These are phyloP conservation scores for Thalassiosira mediterranea DNA, from an alignment of 352 stramenopile genomes.

Conservation along the genomic window DNA sequence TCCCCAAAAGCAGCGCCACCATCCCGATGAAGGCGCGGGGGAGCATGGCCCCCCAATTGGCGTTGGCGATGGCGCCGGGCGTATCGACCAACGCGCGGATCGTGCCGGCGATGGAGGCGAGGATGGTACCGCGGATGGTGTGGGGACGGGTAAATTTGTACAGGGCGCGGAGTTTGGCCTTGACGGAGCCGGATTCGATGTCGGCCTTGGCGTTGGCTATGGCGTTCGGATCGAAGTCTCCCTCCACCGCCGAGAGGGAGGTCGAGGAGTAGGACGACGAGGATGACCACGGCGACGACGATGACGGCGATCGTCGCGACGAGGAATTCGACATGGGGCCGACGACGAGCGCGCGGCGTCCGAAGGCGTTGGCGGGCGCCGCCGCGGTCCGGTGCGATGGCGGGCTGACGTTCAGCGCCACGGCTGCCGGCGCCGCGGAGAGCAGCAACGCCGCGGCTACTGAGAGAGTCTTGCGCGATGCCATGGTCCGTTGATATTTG, in stretches of 20 bases:
- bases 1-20: constrained; percentile 85
- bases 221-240: constrained; percentile 81
- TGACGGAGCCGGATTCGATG: constrained; percentile 68
- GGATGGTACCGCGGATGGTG: constrained; percentile 87
- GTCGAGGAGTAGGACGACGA: no score
- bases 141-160: constrained; percentile 89
- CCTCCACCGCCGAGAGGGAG: constrained; percentile 58
- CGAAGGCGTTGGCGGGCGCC: no score
- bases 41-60: constrained; percentile 71
- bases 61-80: constrained; percentile 63
- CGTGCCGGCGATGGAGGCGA: constrained; percentile 86
- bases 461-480: no score
- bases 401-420: no score
- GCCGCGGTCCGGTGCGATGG: no score
- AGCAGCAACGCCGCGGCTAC: no score
- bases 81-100: constrained; percentile 83
- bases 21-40: constrained; percentile 84
- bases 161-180: constrained; percentile 71
- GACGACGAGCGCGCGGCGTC: no score
- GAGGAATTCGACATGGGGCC: no score
- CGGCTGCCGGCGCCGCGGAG: no score
- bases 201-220: constrained; percentile 54
- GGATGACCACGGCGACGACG: no score
- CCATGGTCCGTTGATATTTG: no score
- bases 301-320: no score